A percentile compares a stretch with the other conserved stretches of the same genome.
Evolutionary conservation across 163 green algal species (phyloP).

Genomic region (Prototheca stagnorum): DNA sequence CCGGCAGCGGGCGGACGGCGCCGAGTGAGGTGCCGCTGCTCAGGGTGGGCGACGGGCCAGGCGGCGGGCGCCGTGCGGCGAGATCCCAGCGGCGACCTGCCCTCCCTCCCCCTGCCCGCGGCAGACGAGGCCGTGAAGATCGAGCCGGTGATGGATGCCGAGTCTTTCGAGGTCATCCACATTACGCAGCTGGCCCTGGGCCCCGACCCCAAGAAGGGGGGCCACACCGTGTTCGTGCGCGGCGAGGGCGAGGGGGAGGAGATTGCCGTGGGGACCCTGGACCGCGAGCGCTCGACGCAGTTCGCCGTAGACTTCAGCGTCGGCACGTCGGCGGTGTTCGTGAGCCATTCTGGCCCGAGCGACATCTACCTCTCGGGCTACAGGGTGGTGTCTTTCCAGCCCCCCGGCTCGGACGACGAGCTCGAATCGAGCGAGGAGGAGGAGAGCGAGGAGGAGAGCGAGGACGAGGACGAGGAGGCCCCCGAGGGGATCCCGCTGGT

Average conservation of each 20-base stretch:
- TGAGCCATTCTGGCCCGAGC: constrained; percentile 3
- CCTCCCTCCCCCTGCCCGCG: background rate
- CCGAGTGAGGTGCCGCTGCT: no score
- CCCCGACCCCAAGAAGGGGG: constrained; percentile 3
- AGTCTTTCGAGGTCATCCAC: constrained; percentile 7
- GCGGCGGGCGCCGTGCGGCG: no score
- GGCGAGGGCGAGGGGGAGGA: background rate
- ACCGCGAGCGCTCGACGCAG: constrained; percentile 1
- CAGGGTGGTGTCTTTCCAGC: no score
- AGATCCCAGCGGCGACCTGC: no score
- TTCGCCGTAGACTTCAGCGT: constrained; percentile 6
- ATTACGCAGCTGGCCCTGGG: constrained; percentile 16
- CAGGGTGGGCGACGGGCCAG: background rate
- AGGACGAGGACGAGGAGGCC: background rate
- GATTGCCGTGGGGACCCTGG: constrained; percentile 7
- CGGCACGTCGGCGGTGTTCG: background rate
- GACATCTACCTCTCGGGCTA: constrained; percentile 7
- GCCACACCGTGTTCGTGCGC: constrained; percentile 19
- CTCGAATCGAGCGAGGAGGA: background rate
- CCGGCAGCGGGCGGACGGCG: no score
- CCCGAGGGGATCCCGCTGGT: background rate
- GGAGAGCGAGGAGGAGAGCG: constrained; percentile 9
- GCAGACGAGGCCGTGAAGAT: background rate
- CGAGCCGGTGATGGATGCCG: background rate
- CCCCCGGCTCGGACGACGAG: no score